Percentiles rank a stretch among this genome's conserved stretches.
Conservation (phyloP, 2,329 filamentous ascomycete genomes). For the Apiospora hydei region DNA sequence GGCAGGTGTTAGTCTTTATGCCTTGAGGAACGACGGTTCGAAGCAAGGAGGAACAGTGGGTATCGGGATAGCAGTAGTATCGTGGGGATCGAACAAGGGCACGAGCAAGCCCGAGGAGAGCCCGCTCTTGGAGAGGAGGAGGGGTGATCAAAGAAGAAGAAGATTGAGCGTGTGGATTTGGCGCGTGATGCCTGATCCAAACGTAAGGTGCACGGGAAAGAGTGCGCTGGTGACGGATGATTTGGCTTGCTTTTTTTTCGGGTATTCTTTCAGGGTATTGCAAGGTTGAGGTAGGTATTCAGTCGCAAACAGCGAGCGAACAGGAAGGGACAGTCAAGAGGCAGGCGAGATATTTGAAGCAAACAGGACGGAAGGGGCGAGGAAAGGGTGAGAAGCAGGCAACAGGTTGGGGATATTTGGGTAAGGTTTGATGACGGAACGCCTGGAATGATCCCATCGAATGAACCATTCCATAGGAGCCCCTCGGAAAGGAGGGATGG, state of each 20-base stretch:
- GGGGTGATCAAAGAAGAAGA: conserved; percentile 22
- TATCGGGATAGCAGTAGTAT: conserved; percentile 8
- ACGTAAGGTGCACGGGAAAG: conserved; percentile 6
- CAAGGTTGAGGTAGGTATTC: neutral
- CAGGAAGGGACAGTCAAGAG: conserved; percentile 2
- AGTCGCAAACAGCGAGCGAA: neutral
- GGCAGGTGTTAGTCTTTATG: conserved; percentile 19
- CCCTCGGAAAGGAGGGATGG: neutral
- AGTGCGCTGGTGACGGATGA: neutral
- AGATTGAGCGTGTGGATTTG: conserved; percentile 6
- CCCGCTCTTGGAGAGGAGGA: conserved; percentile 21
- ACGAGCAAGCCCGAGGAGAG: conserved; percentile 13
- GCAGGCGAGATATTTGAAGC: neutral
- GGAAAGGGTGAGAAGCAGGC: neutral
- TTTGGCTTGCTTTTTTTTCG: neutral
- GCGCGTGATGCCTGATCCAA: conserved; percentile 17
- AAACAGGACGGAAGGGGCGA: conserved; percentile 11
- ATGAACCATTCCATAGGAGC: neutral
- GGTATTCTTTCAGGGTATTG: neutral
- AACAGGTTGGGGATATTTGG: neutral
- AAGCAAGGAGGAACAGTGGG: conserved; percentile 15
- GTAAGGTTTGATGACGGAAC: conserved; percentile 13
- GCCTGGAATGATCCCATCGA: conserved; percentile 13
- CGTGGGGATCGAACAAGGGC: conserved; percentile 16
- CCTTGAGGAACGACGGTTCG: neutral